Percentiles rank a stretch among this genome's conserved stretches.
These are phyloP conservation scores for Agastache rugosa DNA, from an alignment of 257 asterid genomes.

Conservation along the genomic window DNA sequence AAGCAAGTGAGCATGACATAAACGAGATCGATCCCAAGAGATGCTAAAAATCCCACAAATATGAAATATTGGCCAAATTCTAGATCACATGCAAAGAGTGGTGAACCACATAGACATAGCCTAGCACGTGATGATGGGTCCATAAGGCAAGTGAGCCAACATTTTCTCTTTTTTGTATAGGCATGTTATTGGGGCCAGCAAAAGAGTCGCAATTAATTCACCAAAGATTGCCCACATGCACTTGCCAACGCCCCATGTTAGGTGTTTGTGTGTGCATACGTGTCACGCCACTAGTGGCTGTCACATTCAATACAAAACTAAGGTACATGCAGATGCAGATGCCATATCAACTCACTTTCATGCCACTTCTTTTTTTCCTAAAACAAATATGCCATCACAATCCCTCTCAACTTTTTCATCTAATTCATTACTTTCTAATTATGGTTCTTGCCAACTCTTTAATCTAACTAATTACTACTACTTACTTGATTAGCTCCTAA, in stretches of 20 bases:
- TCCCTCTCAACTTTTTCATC: conserved; percentile 5
- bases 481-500: conserved; percentile 9
- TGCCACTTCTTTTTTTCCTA: conserved; percentile 22
- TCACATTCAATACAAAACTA: conserved; percentile 44
- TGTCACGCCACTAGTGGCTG: conserved; percentile 9
- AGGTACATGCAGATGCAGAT: conserved; percentile 9
- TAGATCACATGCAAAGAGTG: conserved; percentile 36
- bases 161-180: conserved; percentile 21
- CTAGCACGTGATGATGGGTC: conserved; percentile 65
- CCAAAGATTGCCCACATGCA: conserved; percentile 56
- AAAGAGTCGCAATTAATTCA: conserved; percentile 42
- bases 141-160: conserved; percentile 46
- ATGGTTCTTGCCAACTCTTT: neutral
- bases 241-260: conserved; percentile 47
- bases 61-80: conserved; percentile 21
- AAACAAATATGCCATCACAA: conserved; percentile 12
- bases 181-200: conserved; percentile 43
- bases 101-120: conserved; percentile 35
- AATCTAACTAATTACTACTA: conserved; percentile 12
- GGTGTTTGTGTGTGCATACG: conserved; percentile 29
- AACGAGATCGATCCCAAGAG: too few species aligned
- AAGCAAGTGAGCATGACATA: conserved; percentile 23
- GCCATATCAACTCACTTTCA: conserved; percentile 29
- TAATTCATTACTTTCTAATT: conserved; percentile 23
- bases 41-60: neutral